phyloP scores from a whole-genome alignment of 2,329 filamentous ascomycete genomes.

The Phyllosticta paracitricarpa region DNA sequence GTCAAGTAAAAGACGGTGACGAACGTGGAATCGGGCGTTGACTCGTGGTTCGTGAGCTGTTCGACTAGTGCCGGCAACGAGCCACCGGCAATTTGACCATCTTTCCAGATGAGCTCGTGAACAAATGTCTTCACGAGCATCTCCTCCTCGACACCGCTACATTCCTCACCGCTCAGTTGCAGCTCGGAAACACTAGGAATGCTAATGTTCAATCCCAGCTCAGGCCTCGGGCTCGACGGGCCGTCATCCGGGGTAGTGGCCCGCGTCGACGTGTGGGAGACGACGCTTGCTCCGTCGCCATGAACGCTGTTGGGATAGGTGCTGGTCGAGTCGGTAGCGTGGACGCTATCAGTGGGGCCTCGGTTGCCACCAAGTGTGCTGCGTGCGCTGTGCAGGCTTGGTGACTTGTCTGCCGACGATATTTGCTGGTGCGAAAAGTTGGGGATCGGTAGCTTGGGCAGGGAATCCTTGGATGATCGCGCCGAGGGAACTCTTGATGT shows the following conservation, averaged over 20 bases:
- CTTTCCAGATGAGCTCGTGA: constrained; percentile 84
- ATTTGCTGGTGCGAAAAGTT: constrained; percentile 15
- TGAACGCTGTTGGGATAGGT: constrained; percentile 64
- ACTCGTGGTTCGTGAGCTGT: constrained; percentile 83
- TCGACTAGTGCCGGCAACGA: constrained; percentile 88
- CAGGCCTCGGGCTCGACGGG: constrained; percentile 42
- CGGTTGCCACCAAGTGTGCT: constrained; percentile 13
- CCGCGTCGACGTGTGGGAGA: constrained; percentile 75
- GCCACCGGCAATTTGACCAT: constrained; percentile 87
- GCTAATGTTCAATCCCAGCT: constrained; percentile 52
- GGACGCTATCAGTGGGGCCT: constrained; percentile 49
- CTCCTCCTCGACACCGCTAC: constrained; percentile 68
- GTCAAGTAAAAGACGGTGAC: constrained; percentile 94
- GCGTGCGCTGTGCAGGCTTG: constrained; percentile 13
- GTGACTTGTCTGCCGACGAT: constrained; percentile 13
- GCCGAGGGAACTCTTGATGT: neutral
- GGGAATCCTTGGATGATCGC: constrained; percentile 41
- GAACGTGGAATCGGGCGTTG: constrained; percentile 83
- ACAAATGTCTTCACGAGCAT: constrained; percentile 88
- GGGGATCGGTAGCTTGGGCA: constrained; percentile 25
- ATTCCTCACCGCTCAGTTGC: constrained; percentile 59
- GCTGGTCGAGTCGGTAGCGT: constrained; percentile 66
- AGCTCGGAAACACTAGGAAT: constrained; percentile 55
- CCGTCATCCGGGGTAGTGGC: constrained; percentile 74
- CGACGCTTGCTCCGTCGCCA: constrained; percentile 68